Base-by-base conservation (phyloP, 2,329 filamentous ascomycete genomes). In the Drechslera avenae region DNA sequence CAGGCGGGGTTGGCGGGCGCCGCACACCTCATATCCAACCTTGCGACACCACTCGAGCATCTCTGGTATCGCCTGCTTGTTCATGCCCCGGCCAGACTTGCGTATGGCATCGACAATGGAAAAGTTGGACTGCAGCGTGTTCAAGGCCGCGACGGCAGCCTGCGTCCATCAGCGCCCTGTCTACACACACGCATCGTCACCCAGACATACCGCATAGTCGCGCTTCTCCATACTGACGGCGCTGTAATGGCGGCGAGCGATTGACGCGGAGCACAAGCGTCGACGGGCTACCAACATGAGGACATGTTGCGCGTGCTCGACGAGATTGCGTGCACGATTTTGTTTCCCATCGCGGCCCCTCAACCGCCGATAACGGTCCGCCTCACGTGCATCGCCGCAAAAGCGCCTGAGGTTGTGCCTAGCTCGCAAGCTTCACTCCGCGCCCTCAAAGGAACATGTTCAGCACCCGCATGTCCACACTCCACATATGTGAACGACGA, bases 51-150 rank as follows among this genome's bases (percentile, higher is more conserved):
- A 96, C 61, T 85, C 83, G 21, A 86, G 77, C 83, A 94, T 93
- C 71, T 96, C 90, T 0, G 90, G 89, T 41, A 95, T 86, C 5
- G 91, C 89, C 46, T 79, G 80, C 39, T 86, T 80, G 67, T 96
- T 95, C 76, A 89, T 85, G 21, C 81, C 83, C 56, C 86, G 78
- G 16, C 90, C 89, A 14, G 87, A 88, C 70, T 89, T 89, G 46
- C 86, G 83, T 43, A 94, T 86, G 42, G 87, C 86, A 69, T 96
- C 86, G 14, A 97, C 83, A 51, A 89, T 79, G 32, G 87, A 82
- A 63, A 86, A 87, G 72, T 96, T 96, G 47, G 88, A 88, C 66
- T 93, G 88, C 46, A 96, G 81, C 40, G 84, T 84, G 61, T 90
- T 87, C 60, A 96, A 84, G 49, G 87, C 86, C 46, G 81, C 73